phyloP scores from a whole-genome alignment of 2,329 filamentous ascomycete species.

The Tolypocladium pustulatum region DNA sequence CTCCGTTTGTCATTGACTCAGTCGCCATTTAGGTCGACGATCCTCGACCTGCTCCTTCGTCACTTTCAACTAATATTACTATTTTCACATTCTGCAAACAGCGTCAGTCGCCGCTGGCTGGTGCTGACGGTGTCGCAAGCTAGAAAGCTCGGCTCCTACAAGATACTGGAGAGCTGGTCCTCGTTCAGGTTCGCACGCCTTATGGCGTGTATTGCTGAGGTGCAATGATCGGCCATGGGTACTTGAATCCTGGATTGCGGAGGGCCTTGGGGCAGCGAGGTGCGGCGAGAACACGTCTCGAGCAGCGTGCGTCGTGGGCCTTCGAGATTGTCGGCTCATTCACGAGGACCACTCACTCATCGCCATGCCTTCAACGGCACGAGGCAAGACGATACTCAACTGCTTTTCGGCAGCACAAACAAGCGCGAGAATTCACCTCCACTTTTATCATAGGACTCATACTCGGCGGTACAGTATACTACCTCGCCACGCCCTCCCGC shows the following conservation, averaged over 20 bases:
- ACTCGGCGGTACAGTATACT: constrained; percentile 15
- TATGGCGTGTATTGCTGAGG: neutral
- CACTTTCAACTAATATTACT: neutral
- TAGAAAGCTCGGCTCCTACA: neutral
- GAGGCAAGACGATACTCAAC: neutral
- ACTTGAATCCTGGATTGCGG: neutral
- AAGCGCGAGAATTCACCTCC: constrained; percentile 13
- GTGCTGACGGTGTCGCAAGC: neutral
- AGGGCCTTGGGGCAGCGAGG: neutral
- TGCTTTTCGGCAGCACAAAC: constrained; percentile 12
- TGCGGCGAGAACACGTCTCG: neutral
- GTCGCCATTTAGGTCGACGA: neutral
- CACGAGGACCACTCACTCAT: neutral
- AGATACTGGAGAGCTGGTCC: neutral
- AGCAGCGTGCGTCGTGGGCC: neutral
- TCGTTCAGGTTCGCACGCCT: too few species aligned
- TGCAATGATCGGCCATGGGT: neutral
- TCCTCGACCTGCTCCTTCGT: neutral
- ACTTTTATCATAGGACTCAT: constrained; percentile 11
- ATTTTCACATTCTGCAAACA: neutral
- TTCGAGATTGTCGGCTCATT: too few species aligned
- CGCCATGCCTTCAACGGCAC: neutral
- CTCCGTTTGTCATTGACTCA: too few species aligned
- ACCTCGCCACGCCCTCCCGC: constrained; percentile 12
- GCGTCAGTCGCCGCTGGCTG: neutral